Evolutionary conservation across 1,284 basidiomycete genomes (phyloP), one percentile per base, ranked within the genome.

Genomic region (Rugosomyces carneus): DNA sequence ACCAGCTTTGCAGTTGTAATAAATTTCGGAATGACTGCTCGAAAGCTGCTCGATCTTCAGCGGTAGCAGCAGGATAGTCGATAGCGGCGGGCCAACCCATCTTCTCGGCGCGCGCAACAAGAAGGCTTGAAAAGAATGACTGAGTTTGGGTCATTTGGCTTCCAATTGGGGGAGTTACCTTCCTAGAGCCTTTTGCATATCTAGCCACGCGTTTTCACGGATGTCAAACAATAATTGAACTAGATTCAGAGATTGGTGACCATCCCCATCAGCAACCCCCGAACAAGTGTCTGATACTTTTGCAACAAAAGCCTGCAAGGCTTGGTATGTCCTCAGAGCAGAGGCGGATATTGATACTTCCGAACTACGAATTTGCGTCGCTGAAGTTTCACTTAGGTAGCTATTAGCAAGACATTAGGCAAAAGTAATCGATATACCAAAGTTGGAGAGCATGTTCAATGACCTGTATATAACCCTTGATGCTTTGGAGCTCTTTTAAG

Each of bases 71-170:
- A 6, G 67, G 57, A 55, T 88, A 90, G 54, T 89, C 75, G 1
- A 91, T 75, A 8, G 73, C 67, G 56, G 77, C 77, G 2, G 93
- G 93, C 93, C 93, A 96, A 20, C 80, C 75, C 26, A 96, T 64
- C 29, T 72, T 74, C 61, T 92, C 90, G 1, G 87, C 73, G 2
- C 79, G 75, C 34, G 67, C 61, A 13, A 84, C 65, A 7, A 95
- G 68, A 3, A 70, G 63, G 31, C 89, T 92, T 51, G 3, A 6
- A 42, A 20, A 20, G 37, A 36, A 45, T 42, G 46, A 61, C 19
- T 42, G 37, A 37, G 20, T 50, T 27, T 9, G 23, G 16, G 19
- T n/a, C 13, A 18, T 11, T 15, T 36, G 18, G 27, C 13, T 37
- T 34, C 41, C 23, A 2, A 42, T 24, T 44, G 27, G 18, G 4